These are phyloP conservation scores for Nicotiana benthamiana DNA, from an alignment of 257 asterid species.

Conservation along the genomic window DNA sequence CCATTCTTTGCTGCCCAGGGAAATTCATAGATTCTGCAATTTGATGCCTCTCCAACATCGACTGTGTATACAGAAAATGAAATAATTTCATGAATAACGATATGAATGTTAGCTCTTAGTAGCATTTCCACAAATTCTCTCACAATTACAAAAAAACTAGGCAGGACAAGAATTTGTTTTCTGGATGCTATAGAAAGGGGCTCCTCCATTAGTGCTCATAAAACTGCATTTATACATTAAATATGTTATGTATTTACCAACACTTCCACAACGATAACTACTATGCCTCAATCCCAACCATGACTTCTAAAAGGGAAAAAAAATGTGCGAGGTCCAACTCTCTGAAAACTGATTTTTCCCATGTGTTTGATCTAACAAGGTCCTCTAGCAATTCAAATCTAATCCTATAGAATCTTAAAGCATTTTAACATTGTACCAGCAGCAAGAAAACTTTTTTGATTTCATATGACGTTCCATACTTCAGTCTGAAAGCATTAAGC, in stretches of 20 bases:
- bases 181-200: background rate
- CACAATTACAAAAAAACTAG: background rate
- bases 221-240: background rate
- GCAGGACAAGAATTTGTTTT: background rate
- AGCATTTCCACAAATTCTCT: background rate
- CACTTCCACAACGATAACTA: background rate
- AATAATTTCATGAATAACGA: background rate
- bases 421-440: background rate
- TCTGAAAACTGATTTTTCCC: background rate
- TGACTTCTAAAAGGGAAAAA: background rate
- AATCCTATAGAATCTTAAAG: background rate
- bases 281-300: background rate
- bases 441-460: background rate
- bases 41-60: slow-evolving; percentile 54
- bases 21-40: slow-evolving; percentile 33
- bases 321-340: background rate
- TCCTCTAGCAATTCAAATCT: background rate
- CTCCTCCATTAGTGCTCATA: background rate
- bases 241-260: background rate
- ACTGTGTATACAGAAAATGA: slow-evolving; percentile 32
- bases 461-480: background rate
- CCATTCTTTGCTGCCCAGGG: slow-evolving; percentile 74
- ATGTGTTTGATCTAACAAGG: background rate
- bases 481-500: background rate
- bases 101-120: background rate